Evolutionary conservation across 305 asterid genomes (phyloP).

Genomic region (Rubia balearica): DNA sequence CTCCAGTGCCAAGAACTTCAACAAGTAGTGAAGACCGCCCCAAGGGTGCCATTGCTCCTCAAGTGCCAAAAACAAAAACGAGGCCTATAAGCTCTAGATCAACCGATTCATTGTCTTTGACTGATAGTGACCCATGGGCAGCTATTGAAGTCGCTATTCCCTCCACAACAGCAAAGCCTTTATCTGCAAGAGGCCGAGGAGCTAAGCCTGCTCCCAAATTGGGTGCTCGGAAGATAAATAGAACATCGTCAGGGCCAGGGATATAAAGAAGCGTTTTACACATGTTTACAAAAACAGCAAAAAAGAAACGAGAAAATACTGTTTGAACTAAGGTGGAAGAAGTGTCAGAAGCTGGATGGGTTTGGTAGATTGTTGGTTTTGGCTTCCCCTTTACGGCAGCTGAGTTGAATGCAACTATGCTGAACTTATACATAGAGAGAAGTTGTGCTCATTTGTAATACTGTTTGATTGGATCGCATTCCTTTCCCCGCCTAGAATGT

Average conservation of each 20-base stretch:
- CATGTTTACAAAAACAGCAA: conserved; percentile 10
- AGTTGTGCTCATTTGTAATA: conserved; percentile 20
- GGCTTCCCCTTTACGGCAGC: conserved; percentile 15
- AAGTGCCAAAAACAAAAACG: conserved; percentile 54
- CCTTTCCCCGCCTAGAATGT: background rate
- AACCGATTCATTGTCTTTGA: conserved; percentile 31
- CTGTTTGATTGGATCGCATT: conserved; percentile 2
- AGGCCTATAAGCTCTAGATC: conserved; percentile 43
- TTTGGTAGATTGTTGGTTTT: conserved; percentile 35
- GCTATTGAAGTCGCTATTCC: conserved; percentile 92
- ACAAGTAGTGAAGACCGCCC: conserved; percentile 48
- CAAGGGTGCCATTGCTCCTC: conserved; percentile 64
- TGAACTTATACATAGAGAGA: conserved; percentile 17
- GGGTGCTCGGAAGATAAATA: conserved; percentile 86
- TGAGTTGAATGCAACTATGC: conserved; percentile 18
- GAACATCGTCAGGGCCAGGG: conserved; percentile 63
- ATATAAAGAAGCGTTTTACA: conserved; percentile 27
- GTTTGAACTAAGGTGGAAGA: conserved; percentile 15
- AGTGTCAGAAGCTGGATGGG: conserved; percentile 16
- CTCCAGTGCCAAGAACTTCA: conserved; percentile 37
- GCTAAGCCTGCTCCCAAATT: conserved; percentile 57
- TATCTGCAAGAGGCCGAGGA: conserved; percentile 54
- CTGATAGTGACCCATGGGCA: conserved; percentile 87
- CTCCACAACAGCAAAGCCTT: conserved; percentile 56
- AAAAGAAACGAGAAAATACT: background rate